Evolutionary conservation across 1,139 yeast species (phyloP).

Genomic region (Suhomyces bribrorum): DNA sequence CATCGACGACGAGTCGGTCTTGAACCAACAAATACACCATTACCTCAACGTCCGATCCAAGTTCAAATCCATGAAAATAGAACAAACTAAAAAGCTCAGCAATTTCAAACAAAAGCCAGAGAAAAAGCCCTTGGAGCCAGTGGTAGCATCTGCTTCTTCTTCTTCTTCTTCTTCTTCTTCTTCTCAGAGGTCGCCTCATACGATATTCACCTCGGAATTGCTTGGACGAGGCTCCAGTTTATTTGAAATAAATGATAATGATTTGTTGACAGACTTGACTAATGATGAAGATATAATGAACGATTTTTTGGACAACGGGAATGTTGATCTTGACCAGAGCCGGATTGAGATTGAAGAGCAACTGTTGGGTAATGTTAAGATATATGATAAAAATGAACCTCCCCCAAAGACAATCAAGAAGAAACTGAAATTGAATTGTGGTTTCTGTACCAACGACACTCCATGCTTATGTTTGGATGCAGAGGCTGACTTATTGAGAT

Average conservation of each 20-base stretch:
- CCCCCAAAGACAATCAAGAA: constrained; percentile 12
- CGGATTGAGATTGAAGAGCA: constrained; percentile 15
- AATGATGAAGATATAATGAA: constrained; percentile 11
- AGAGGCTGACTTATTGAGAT: constrained; percentile 13
- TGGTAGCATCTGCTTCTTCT: constrained; percentile 6
- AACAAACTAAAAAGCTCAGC: constrained; percentile 18
- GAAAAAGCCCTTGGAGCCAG: neutral
- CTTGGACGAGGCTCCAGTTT: constrained; percentile 21
- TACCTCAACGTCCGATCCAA: constrained; percentile 34
- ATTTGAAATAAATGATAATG: constrained; percentile 17
- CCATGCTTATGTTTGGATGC: constrained; percentile 46
- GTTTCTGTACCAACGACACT: constrained; percentile 45
- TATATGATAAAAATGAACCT: constrained; percentile 15
- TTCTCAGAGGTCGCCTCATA: constrained; percentile 1
- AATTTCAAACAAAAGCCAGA: constrained; percentile 12
- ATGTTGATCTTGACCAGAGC: constrained; percentile 11
- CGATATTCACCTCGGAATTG: constrained; percentile 23
- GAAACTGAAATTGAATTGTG: constrained; percentile 33
- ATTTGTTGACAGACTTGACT: constrained; percentile 9
- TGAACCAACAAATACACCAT: constrained; percentile 39
- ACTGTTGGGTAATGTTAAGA: constrained; percentile 17
- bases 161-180: constrained; percentile 9
- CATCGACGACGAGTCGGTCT: constrained; percentile 16
- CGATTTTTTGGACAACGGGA: constrained; percentile 9
- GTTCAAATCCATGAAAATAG: constrained; percentile 23